phyloP scores from a whole-genome alignment of 192 early-diverging fungal species.

The Phlyctochytrium bullatum region DNA sequence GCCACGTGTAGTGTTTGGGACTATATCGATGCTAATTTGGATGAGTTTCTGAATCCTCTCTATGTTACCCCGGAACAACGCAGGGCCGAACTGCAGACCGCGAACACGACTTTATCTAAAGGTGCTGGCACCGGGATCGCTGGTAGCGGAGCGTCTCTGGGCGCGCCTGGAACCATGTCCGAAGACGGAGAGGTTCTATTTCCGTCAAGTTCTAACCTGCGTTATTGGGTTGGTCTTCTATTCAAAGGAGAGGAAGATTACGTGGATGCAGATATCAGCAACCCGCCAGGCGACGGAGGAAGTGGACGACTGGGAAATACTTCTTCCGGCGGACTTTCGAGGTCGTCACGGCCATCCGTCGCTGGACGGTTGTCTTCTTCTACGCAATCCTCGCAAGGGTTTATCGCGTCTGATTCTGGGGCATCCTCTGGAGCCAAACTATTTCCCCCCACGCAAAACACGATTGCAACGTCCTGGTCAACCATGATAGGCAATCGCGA shows the following conservation, averaged over 20 bases:
- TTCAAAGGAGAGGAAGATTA: conserved; percentile 1
- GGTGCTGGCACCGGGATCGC: conserved; percentile 2
- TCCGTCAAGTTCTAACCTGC: conserved; percentile 59
- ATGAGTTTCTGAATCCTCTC: conserved; percentile 55
- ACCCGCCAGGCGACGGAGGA: background rate
- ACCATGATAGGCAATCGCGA: too few species aligned
- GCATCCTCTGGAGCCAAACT: background rate
- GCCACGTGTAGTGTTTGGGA: conserved; percentile 77
- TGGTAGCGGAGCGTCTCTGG: background rate
- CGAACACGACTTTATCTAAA: background rate
- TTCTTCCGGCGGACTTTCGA: background rate
- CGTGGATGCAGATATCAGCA: background rate
- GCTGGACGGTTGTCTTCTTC: background rate
- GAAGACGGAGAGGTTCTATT: conserved; percentile 60
- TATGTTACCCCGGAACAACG: conserved; percentile 51
- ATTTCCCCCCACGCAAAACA: background rate
- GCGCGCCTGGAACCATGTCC: conserved; percentile 24
- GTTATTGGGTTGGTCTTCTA: conserved; percentile 73
- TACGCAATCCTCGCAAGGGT: background rate
- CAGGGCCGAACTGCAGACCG: background rate
- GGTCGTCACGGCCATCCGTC: background rate
- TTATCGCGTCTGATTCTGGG: background rate
- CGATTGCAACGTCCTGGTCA: background rate
- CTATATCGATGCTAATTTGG: conserved; percentile 59
- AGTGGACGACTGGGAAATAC: background rate